A percentile compares a stretch with the other conserved stretches of the same genome.
Conservation (phyloP, 495 filamentous ascomycete species). For the Stereocaulon alpinum region DNA sequence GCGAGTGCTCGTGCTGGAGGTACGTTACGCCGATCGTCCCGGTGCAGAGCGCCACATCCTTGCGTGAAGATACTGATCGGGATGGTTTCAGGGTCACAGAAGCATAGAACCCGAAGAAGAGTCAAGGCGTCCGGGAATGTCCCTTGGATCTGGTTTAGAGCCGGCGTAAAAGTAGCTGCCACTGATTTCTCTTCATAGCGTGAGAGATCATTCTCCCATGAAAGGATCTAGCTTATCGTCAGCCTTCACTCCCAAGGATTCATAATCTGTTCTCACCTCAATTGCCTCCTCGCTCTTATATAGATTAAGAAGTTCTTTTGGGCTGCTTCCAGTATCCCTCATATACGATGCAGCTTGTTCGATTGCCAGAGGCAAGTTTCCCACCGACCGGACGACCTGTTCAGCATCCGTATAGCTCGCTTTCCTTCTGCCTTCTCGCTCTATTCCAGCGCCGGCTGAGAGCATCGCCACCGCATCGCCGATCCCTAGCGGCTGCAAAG, state of each 20-base stretch:
- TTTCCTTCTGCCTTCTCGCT: neutral
- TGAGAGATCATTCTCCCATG: conserved; percentile 15
- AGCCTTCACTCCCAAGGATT: too few relatives aligned
- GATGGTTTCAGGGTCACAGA: conserved; percentile 11
- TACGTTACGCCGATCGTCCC: neutral
- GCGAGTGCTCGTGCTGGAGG: neutral
- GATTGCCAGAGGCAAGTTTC: conserved; percentile 13
- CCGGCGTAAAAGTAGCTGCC: conserved; percentile 5
- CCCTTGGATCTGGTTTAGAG: neutral
- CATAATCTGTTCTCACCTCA: too few relatives aligned
- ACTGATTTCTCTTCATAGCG: conserved; percentile 16
- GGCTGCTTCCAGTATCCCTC: neutral
- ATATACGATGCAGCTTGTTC: conserved; percentile 16
- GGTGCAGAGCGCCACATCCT: conserved; percentile 6
- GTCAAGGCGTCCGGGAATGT: conserved; percentile 5
- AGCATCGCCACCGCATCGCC: conserved; percentile 12
- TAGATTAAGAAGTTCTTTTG: neutral
- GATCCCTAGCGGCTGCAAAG: conserved; percentile 8
- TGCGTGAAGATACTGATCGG: conserved; percentile 11
- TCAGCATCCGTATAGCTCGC: conserved; percentile 6
- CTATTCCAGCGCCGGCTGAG: neutral
- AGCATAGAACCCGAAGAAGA: conserved; percentile 7
- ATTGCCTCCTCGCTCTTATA: neutral
- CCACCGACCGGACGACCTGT: conserved; percentile 7
- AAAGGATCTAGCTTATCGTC: conserved; percentile 7